These are phyloP conservation scores for Paramecium sexaurelia DNA, from an alignment of 73 alveolate genomes.

Conservation along the genomic window DNA sequence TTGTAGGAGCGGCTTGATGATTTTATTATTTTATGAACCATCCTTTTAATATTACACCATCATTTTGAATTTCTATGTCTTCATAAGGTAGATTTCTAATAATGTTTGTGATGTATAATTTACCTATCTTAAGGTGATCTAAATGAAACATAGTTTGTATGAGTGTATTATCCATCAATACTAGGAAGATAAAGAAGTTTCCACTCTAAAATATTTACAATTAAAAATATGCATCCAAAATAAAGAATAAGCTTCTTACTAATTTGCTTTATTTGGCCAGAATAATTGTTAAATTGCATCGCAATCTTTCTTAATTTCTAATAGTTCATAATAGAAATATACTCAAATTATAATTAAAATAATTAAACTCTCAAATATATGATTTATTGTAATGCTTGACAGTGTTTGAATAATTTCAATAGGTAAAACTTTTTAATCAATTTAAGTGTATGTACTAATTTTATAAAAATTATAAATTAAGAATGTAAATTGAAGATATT, in stretches of 20 bases:
- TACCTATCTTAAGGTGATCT: not conserved
- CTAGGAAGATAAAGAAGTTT: not conserved
- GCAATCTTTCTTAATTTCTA: not conserved
- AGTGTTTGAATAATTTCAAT: too few species aligned
- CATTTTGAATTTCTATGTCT: not conserved
- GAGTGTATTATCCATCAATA: not conserved
- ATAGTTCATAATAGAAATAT: not conserved
- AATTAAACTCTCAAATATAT: too few species aligned
- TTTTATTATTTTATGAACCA: constrained; percentile 60
- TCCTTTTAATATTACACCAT: constrained; percentile 1
- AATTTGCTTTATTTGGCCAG: not conserved
- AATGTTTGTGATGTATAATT: not conserved
- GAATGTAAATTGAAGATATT: too few species aligned
- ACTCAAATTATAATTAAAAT: too few species aligned
- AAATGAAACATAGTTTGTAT: not conserved
- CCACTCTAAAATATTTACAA: not conserved
- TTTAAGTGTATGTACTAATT: too few species aligned
- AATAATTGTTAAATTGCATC: not conserved
- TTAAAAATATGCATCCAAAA: not conserved
- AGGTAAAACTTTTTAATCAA: too few species aligned
- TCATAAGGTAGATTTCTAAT: not conserved
- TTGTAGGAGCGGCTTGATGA: constrained; percentile 50
- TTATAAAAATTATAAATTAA: too few species aligned
- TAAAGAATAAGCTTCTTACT: not conserved
- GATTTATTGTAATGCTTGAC: too few species aligned